Percentiles rank a stretch among this genome's conserved stretches.
Conservation (phyloP, 495 filamentous ascomycete genomes). For the Trichoderma orchidacearum region DNA sequence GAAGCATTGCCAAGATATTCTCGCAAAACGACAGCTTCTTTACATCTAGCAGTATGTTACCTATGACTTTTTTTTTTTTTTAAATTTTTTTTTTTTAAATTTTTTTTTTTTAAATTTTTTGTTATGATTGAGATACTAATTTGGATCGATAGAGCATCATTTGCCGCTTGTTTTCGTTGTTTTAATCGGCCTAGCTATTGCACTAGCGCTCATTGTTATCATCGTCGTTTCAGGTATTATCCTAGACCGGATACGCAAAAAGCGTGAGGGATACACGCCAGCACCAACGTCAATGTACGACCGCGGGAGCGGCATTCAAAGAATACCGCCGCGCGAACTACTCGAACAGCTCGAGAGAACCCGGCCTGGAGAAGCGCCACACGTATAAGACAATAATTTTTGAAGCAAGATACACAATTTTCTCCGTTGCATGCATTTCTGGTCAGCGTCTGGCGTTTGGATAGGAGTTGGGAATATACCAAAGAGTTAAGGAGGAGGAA, state of each 20-base stretch:
- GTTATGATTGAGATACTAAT: no score
- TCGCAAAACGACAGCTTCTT: conserved; percentile 62
- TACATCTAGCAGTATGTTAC: conserved; percentile 14
- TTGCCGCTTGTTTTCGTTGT: conserved; percentile 79
- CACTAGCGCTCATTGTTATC: conserved; percentile 74
- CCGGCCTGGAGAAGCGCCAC: conserved; percentile 20
- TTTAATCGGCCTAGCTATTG: conserved; percentile 81
- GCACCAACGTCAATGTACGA: conserved; percentile 64
- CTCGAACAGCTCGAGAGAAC: conserved; percentile 39
- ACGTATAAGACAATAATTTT: conserved; percentile 16
- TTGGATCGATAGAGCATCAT: conserved; percentile 14
- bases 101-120: not conserved
- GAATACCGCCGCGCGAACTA: conserved; percentile 71
- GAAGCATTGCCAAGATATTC: conserved; percentile 67
- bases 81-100: not conserved
- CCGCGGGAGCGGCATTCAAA: conserved; percentile 58
- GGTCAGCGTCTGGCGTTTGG: conserved; percentile 3
- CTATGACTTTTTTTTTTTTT: conserved; percentile 4
- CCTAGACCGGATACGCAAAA: conserved; percentile 69
- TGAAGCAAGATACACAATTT: not conserved
- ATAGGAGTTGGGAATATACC: not conserved
- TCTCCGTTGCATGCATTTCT: not conserved
- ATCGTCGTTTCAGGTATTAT: conserved; percentile 77
- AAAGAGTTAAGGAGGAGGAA: not conserved
- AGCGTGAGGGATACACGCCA: conserved; percentile 73